phyloP scores from a whole-genome alignment of 257 asterid species.

The Lycium barbarum region DNA sequence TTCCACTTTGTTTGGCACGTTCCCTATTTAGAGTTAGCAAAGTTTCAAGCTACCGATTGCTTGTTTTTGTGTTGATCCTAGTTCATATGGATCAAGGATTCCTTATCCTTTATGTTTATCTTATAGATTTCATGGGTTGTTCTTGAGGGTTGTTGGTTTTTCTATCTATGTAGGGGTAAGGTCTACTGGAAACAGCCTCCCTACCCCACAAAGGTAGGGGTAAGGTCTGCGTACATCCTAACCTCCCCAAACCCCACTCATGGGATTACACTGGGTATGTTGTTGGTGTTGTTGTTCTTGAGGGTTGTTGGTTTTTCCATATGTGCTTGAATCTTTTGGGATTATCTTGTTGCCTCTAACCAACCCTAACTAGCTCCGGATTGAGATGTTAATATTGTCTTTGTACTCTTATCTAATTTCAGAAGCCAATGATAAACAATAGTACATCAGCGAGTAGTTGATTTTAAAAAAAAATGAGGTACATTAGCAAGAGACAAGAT shows the following conservation, averaged over 20 bases:
- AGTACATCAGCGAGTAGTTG: background rate
- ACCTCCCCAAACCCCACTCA: too few species aligned
- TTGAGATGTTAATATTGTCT: background rate
- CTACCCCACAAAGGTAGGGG: too few species aligned
- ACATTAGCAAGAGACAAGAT: background rate
- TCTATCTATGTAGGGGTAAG: background rate
- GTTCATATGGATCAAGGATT: background rate
- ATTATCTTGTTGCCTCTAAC: background rate
- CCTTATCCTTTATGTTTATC: background rate
- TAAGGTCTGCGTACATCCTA: too few species aligned
- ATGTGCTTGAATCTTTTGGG: background rate
- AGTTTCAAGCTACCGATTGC: background rate
- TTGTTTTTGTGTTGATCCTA: background rate
- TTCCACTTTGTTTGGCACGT: constrained; percentile 1
- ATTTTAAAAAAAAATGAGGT: background rate
- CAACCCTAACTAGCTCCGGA: background rate
- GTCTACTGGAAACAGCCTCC: too few species aligned
- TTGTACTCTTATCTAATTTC: background rate
- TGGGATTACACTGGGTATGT: too few species aligned
- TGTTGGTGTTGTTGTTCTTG: background rate
- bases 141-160: background rate
- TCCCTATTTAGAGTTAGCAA: background rate
- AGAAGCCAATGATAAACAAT: background rate
- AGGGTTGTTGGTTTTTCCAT: background rate
- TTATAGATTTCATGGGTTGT: background rate